phyloP scores from a whole-genome alignment of 495 filamentous ascomycete species.

The Lophiotrema nucula region DNA sequence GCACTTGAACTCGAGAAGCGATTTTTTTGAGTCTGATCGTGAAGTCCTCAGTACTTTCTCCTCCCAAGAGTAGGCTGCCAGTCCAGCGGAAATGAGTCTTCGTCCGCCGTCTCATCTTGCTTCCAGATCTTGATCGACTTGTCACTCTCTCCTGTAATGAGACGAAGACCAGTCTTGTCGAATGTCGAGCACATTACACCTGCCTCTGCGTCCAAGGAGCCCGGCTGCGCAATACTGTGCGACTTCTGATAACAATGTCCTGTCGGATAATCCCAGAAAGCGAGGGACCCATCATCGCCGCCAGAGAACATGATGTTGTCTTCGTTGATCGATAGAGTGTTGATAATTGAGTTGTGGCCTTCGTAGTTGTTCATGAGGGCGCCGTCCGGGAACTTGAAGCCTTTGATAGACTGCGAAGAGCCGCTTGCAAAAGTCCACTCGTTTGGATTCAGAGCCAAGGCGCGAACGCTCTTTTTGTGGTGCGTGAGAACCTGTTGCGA shows the following conservation, averaged over 20 bases:
- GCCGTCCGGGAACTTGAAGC: conserved; percentile 98
- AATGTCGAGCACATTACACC: conserved; percentile 92
- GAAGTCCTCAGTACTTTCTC: conserved; percentile 60
- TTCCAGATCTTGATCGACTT: conserved; percentile 99
- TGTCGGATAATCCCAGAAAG: conserved; percentile 99
- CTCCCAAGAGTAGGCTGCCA: conserved; percentile 85
- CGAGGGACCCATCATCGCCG: conserved; percentile 93
- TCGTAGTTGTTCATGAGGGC: conserved; percentile 99
- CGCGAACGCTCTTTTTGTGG: conserved; percentile 95
- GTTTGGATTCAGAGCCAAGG: conserved; percentile 79
- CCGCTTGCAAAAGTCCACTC: conserved; percentile 97
- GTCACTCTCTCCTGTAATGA: conserved; percentile 93
- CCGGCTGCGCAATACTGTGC: conserved; percentile 90
- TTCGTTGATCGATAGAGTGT: conserved; percentile 88
- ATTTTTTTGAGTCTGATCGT: no score
- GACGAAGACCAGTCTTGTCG: conserved; percentile 79
- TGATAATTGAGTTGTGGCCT: conserved; percentile 93
- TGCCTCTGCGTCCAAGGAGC: conserved; percentile 88
- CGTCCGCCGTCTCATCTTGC: conserved; percentile 82
- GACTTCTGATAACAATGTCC: conserved; percentile 84
- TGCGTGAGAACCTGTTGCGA: conserved; percentile 95
- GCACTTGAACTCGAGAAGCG: no score
- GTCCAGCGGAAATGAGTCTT: conserved; percentile 85
- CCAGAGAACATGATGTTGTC: conserved; percentile 95
- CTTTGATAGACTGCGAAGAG: conserved; percentile 92